phyloP scores from a whole-genome alignment of 495 filamentous ascomycete genomes.

The Pseudomonodictys pantanalensis region DNA sequence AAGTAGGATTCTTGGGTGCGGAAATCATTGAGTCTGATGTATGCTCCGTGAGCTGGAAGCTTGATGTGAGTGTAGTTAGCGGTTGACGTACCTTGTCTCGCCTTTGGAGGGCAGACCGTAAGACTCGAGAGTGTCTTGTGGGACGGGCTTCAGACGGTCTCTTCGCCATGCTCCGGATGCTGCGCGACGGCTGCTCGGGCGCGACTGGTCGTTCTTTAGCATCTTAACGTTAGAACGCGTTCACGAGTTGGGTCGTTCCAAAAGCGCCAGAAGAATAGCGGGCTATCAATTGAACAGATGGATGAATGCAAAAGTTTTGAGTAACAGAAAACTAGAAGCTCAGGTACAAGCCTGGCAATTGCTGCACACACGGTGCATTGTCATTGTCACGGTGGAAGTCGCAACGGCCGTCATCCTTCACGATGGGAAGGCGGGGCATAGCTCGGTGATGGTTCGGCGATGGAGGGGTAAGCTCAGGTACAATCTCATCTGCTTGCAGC shows the following conservation, averaged over 20 bases:
- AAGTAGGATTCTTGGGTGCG: conserved; percentile 81
- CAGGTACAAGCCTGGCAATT: no score
- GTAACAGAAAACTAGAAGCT: not conserved
- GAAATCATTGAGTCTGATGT: conserved; percentile 65
- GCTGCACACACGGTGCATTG: not conserved
- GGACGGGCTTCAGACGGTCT: conserved; percentile 67
- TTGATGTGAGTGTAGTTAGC: not conserved
- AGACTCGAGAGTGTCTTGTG: conserved; percentile 67
- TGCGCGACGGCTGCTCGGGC: conserved; percentile 43
- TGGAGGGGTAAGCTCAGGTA: not conserved
- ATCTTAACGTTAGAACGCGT: not conserved
- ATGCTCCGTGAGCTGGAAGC: not conserved
- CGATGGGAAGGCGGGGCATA: not conserved
- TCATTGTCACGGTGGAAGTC: not conserved
- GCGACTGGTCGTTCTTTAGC: conserved; percentile 24
- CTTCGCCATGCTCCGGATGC: conserved; percentile 52
- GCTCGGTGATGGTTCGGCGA: conserved; percentile 14
- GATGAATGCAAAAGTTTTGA: not conserved
- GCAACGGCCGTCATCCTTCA: not conserved
- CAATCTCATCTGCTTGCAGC: not conserved
- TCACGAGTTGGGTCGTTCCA: not conserved
- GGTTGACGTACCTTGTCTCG: conserved; percentile 50
- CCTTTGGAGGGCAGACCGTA: conserved; percentile 88
- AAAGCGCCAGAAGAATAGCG: not conserved
- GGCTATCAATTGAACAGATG: not conserved